A percentile compares a stretch with the other conserved stretches of the same genome.
Conservation (phyloP, 768 basidiomycete genomes). For the Boletus sp. region DNA sequence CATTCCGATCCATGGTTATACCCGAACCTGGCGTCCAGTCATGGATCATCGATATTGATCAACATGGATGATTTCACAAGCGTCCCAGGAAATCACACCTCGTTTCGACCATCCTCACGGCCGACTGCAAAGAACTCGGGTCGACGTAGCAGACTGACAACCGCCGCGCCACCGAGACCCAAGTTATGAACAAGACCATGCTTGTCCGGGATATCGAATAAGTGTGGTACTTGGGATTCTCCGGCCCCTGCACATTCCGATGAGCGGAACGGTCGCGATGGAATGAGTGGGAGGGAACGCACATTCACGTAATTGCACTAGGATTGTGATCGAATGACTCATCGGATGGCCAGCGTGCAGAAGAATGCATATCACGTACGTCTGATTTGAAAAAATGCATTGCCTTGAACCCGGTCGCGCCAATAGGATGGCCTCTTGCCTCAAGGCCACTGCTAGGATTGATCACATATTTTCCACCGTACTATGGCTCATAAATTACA, state of each 20-base stretch:
- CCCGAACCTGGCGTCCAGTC: constrained; percentile 50
- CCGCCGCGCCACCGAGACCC: constrained; percentile 77
- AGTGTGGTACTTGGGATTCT: constrained; percentile 70
- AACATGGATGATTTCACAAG: background rate
- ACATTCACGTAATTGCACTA: constrained; percentile 76
- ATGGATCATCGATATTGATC: background rate
- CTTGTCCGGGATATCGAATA: constrained; percentile 59
- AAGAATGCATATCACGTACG: constrained; percentile 42
- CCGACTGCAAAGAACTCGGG: constrained; percentile 71
- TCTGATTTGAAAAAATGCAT: constrained; percentile 83
- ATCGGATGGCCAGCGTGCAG: background rate
- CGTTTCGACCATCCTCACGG: constrained; percentile 59
- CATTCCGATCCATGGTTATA: constrained; percentile 77
- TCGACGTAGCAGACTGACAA: constrained; percentile 68
- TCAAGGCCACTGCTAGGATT: constrained; percentile 86
- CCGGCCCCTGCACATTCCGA: constrained; percentile 55
- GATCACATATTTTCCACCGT: constrained; percentile 78
- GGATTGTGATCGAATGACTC: background rate
- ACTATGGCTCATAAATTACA: constrained; percentile 37
- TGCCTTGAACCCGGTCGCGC: constrained; percentile 74
- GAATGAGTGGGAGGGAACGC: background rate
- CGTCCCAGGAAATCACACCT: constrained; percentile 38
- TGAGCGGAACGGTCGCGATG: background rate
- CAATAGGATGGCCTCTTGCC: constrained; percentile 80
- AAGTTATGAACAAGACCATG: constrained; percentile 78